These are phyloP conservation scores for Vanrija sp. DNA, from an alignment of 1,284 basidiomycete species.

Conservation along the genomic window DNA sequence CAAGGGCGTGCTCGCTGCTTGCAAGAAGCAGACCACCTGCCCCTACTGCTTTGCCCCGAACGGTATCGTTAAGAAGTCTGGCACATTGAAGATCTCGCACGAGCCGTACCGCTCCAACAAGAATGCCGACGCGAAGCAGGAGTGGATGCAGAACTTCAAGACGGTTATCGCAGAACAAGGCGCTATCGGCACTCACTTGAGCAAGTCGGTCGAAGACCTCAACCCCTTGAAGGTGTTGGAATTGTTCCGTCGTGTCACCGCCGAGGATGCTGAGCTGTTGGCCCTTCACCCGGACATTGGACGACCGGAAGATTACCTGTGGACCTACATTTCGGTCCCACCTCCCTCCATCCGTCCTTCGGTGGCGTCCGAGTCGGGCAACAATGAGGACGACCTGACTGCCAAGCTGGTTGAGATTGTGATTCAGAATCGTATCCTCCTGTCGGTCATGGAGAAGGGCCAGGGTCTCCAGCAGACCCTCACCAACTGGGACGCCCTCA, in stretches of 20 bases:
- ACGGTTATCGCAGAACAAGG: constrained; percentile 81
- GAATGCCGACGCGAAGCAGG: constrained; percentile 80
- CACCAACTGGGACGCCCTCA: constrained; percentile 97
- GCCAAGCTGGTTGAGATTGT: constrained; percentile 98
- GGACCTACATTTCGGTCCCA: constrained; percentile 98
- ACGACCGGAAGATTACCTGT: constrained; percentile 94
- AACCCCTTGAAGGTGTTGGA: constrained; percentile 93
- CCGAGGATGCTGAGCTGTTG: constrained; percentile 95
- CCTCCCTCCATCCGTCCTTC: constrained; percentile 97
- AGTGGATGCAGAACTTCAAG: constrained; percentile 80
- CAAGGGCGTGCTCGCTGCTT: constrained; percentile 83
- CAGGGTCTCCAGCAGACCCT: constrained; percentile 84
- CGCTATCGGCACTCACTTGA: constrained; percentile 78
- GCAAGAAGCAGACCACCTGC: constrained; percentile 88
- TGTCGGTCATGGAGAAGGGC: constrained; percentile 82
- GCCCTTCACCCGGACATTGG: constrained; percentile 86
- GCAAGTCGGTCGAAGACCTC: constrained; percentile 88
- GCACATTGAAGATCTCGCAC: constrained; percentile 91
- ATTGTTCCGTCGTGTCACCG: constrained; percentile 86
- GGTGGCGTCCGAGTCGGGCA: constrained; percentile 91
- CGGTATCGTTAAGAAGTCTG: constrained; percentile 94
- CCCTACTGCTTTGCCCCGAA: constrained; percentile 91
- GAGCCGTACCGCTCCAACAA: constrained; percentile 97
- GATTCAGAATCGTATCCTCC: constrained; percentile 89
- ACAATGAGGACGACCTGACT: constrained; percentile 96